Evolutionary conservation across 2,329 filamentous ascomycete species (phyloP), one percentile per base, ranked within the genome.

Genomic region (Colletotrichum eremochloae): DNA sequence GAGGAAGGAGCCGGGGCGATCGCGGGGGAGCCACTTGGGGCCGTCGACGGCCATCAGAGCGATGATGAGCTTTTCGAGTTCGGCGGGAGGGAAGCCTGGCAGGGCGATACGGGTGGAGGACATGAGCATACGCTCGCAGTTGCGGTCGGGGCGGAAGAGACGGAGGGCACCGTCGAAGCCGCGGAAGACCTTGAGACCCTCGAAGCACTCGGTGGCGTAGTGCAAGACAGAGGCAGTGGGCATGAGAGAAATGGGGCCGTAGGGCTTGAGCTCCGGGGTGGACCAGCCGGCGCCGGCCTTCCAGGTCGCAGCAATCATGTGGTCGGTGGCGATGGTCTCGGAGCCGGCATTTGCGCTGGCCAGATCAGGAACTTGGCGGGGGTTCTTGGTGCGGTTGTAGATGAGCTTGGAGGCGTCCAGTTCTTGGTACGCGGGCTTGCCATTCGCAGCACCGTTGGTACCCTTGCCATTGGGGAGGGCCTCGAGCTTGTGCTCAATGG

Each of bases 201-300:
- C 94, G 84, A 97, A 97, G 82, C 94, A 97, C 82, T 96, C 93
- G 60, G 94, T 97, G 14, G 94, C 94, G 83, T 97, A 97, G 86
- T 97, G 94, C 72, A 97, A 88, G 73, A 91, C 91, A 4, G 91
- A 93, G 18, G 94, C 93, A 5, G 92, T 95, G 46, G 94, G 94
- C 85, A 94, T 92, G 78, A 97, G 90, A 74, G 87, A 87, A 65
- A 97, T 84, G 14, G 93, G 92, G 0, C 93, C 93, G 81, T 94
- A 96, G 36, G 94, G 93, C 80, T 90, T 89, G 71, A 97, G 87
- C 76, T 92, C 87, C 1, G 94, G 94, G 1, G 88, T 86, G 48
- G 87, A 86, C 94, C 94, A 97, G 76, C 94, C 94, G 29, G 83
- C 79, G 55, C 84, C 80, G 31, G 81, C 83, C 44, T 86, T 90